phyloP scores from a whole-genome alignment of 2,329 filamentous ascomycete genomes.

The Hirsutella rhossiliensis region DNA sequence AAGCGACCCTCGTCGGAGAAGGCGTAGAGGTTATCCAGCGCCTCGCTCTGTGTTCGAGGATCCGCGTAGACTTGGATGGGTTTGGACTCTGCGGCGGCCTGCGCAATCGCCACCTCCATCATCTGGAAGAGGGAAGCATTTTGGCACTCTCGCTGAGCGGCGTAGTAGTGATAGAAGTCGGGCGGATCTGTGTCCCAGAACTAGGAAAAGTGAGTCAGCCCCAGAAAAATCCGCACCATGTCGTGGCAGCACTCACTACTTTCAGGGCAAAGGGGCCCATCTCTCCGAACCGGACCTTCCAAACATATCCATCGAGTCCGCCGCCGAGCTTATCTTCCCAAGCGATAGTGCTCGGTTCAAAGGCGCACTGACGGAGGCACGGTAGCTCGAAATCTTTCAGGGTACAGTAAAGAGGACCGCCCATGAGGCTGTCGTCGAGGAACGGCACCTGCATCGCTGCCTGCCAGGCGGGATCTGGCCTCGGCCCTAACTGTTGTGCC shows the following conservation, averaged over 20 bases:
- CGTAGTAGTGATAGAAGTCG: slow-evolving; percentile 1
- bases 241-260: background rate
- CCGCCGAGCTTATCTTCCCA: background rate
- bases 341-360: background rate
- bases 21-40: background rate
- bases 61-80: background rate
- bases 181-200: slow-evolving; percentile 4
- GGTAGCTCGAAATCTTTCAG: background rate
- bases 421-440: background rate
- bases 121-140: slow-evolving; percentile 3
- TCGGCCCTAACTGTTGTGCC: background rate
- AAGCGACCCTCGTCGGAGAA: background rate
- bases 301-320: background rate
- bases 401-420: background rate
- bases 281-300: background rate
- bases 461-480: no score
- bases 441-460: background rate
- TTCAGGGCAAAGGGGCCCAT: background rate
- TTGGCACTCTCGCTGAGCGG: slow-evolving; percentile 4
- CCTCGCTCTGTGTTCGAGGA: background rate
- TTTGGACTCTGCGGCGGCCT: background rate
- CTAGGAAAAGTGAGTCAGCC: background rate
- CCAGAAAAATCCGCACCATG: background rate
- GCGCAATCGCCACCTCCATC: background rate
- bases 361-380: background rate